These are phyloP conservation scores for Kandelia obovata DNA, from an alignment of 345 rosid species.

Conservation along the genomic window DNA sequence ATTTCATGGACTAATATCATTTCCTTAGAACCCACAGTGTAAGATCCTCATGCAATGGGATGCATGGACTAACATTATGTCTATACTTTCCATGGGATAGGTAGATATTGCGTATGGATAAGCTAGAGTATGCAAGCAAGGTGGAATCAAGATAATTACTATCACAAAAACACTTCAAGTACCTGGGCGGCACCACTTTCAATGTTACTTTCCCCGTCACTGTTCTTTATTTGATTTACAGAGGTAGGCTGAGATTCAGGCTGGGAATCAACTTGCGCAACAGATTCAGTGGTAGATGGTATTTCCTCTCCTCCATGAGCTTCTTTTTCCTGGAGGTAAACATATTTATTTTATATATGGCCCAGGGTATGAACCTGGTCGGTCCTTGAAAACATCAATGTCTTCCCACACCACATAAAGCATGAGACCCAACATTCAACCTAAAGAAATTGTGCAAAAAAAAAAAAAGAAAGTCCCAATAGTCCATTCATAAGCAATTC, in stretches of 20 bases:
- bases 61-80: too few species aligned
- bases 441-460: too few species aligned
- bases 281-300: conserved; percentile 32
- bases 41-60: too few species aligned
- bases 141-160: too few species aligned
- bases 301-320: conserved; percentile 42
- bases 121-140: too few species aligned
- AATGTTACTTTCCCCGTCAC: conserved; percentile 36
- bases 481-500: neutral
- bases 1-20: too few species aligned
- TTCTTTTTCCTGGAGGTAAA: conserved; percentile 39
- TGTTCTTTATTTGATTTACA: conserved; percentile 31
- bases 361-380: neutral
- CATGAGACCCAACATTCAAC: too few species aligned
- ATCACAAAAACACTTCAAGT: too few species aligned
- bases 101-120: too few species aligned
- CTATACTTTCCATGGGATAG: too few species aligned
- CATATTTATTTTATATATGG: conserved; percentile 7
- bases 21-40: too few species aligned
- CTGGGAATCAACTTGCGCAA: conserved; percentile 33
- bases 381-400: neutral
- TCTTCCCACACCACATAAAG: neutral
- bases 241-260: conserved; percentile 39
- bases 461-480: too few species aligned
- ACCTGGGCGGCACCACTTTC: conserved; percentile 29